Evolutionary conservation across 1,284 basidiomycete species (phyloP).

Genomic region (Clitocybe nebularis): DNA sequence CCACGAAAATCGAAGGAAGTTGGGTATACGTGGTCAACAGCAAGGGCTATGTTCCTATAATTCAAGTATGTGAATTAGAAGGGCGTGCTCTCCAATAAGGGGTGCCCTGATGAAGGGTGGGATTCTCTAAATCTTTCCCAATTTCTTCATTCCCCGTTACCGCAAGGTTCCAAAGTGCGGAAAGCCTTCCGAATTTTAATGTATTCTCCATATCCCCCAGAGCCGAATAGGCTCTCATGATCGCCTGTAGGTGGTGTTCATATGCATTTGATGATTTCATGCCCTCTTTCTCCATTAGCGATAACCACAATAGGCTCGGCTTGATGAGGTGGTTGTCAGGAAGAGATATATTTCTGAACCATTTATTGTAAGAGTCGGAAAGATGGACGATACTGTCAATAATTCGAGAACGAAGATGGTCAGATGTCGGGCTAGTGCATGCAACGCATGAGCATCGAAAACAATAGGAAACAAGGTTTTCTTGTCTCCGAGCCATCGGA

Average conservation of each 20-base stretch:
- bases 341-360: constrained; percentile 1
- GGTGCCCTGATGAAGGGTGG: not conserved
- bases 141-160: not conserved
- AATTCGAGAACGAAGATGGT: not conserved
- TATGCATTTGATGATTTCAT: not conserved
- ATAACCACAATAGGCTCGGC: constrained; percentile 4
- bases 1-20: too few species aligned
- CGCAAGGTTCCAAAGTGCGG: not conserved
- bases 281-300: constrained; percentile 3
- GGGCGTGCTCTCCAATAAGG: not conserved
- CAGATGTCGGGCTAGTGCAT: not conserved
- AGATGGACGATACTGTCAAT: not conserved
- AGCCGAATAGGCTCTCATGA: not conserved
- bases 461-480: not conserved
- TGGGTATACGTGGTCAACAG: too few species aligned
- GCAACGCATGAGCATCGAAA: constrained; percentile 2
- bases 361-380: not conserved
- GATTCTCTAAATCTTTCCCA: not conserved
- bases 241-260: not conserved
- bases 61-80: not conserved
- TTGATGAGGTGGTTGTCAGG: constrained; percentile 3
- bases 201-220: not conserved
- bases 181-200: not conserved
- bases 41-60: too few species aligned
- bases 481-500: not conserved